Base-by-base conservation (phyloP, 2,329 filamentous ascomycete genomes). In the Blastomyces percursus region DNA sequence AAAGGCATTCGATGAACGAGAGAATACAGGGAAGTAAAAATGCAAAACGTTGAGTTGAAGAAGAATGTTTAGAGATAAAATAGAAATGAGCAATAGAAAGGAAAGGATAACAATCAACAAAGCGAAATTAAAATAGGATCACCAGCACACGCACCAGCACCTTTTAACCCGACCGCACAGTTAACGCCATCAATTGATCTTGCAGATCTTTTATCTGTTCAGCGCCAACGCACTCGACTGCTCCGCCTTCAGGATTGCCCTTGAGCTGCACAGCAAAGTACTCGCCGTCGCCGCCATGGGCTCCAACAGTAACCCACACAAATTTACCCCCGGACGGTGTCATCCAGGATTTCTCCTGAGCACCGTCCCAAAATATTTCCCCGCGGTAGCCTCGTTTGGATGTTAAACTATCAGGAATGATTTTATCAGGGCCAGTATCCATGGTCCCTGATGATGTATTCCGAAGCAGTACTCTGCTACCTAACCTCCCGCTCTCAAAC, bases 241-340 rank as follows among this genome's bases (percentile, higher is more conserved):
- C 46, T 38, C 64, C 64, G 16, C 52, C 61, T 50, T 63, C 62
- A 7, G 52, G 52, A n/a, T 59, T 57, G 12, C 46, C 58, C 60
- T 73, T 75, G 19, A 76, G 62, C 27, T 72, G 69, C 21, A 76
- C 65, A 2, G 74, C 75, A n/a, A 72, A 71, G 64, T 78, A 78
- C 32, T 76, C 72, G 2, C 72, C 74, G 70, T 80, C 78, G 30
- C 78, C 78, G 61, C 77, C 78, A 27, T 75, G 76, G 24, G 77
- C 76, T 8, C 78, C 78, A 19, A 80, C 78, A 0, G 78, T 79
- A 30, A 80, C 78, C 78, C 81, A 83, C 62, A 78, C 78, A 54
- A 81, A 77, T 68, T 81, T 81, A 3, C 71, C 79, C 73, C 71
- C 73, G 67, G 6, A 69, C 76, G 50, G 75, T 77, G 76, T 74